Percentiles rank a stretch among this genome's conserved stretches.
Evolutionary conservation across 352 stramenopile species (phyloP).

Genomic region (Phytophthora chlamydospora): DNA sequence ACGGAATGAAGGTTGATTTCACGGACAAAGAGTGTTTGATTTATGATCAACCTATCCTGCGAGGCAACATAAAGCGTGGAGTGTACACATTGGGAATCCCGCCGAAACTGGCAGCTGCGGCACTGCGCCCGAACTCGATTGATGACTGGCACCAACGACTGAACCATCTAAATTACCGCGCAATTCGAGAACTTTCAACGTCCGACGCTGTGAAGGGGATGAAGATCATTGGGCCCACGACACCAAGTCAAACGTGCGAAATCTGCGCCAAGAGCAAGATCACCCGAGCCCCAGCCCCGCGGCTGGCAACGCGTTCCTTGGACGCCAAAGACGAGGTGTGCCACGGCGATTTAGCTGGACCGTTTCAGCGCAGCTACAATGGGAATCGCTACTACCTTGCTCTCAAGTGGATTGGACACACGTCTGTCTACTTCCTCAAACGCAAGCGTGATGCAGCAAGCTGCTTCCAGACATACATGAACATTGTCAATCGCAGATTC

Average conservation of each 20-base stretch:
- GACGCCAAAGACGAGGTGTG: conserved; percentile 2
- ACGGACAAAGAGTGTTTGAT: neutral
- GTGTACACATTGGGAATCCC: neutral
- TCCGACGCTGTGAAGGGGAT: neutral
- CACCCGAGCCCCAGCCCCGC: neutral
- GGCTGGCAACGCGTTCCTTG: neutral
- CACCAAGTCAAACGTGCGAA: neutral
- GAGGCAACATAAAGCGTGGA: neutral
- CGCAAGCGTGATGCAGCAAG: conserved; percentile 1
- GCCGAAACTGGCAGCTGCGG: neutral
- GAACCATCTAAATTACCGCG: neutral
- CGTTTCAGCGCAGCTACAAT: conserved; percentile 12
- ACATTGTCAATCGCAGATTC: conserved; percentile 15
- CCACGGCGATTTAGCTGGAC: conserved; percentile 6
- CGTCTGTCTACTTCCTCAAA: conserved; percentile 11
- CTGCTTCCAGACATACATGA: neutral
- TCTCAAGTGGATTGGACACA: conserved; percentile 15
- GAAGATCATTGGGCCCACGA: neutral
- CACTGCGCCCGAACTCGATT: neutral
- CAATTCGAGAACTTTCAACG: neutral
- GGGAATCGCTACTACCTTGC: conserved; percentile 9
- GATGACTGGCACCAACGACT: conserved; percentile 2
- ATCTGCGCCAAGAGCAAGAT: conserved; percentile 3
- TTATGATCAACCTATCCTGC: neutral
- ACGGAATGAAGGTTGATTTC: neutral